Base-by-base conservation (phyloP, 2,329 filamentous ascomycete species). In the Sphaerulina musiva region DNA sequence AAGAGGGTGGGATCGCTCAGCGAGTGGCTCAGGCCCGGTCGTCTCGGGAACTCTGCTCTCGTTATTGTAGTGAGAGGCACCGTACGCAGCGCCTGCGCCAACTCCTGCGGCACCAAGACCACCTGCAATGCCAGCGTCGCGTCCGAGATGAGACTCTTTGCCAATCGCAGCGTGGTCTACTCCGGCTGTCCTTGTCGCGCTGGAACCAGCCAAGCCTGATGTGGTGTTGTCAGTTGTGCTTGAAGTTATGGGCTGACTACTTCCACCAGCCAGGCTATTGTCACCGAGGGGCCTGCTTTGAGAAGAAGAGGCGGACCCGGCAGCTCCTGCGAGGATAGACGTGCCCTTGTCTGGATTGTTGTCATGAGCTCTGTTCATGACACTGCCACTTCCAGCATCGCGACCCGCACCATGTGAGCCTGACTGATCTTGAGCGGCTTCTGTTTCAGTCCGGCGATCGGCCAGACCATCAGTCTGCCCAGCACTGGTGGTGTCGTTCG, bases 121-220 rank as follows among this genome's bases (percentile, higher is more conserved):
- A 42, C 62, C 68, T 29, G 58, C 67, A 4, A 69, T 39, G 11
- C 65, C 68, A 7, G 66, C 65, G 51, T 71, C 64, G n/a, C 67
- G 64, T 32, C 66, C 67, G 31, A 68, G 60, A 46, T 69, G 66
- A 31, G 49, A 58, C 20, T 45, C 31, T 8, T 38, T 40, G 7
- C 32, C 40, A 17, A 31, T 51, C 6, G 36, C 40, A 9, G 36
- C 8, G 9, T 36, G 34, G 34, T 36, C 34, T n/a, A 36, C 34
- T 10, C 12, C 34, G 12, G 34, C 31, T 51, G 48, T 41, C 40
- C 41, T 34, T 10, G 48, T 36, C 34, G 34, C 34, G 34, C 34
- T 36, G 9, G 34, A 36, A 10, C 7, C 34, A 36, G 34, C 12
- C 34, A 36, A 36, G 9, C 34, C 29, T 53, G 29, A n/a, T 41